Conservation (phyloP, 2,329 filamentous ascomycete genomes). For the Aspergillus sp. region DNA sequence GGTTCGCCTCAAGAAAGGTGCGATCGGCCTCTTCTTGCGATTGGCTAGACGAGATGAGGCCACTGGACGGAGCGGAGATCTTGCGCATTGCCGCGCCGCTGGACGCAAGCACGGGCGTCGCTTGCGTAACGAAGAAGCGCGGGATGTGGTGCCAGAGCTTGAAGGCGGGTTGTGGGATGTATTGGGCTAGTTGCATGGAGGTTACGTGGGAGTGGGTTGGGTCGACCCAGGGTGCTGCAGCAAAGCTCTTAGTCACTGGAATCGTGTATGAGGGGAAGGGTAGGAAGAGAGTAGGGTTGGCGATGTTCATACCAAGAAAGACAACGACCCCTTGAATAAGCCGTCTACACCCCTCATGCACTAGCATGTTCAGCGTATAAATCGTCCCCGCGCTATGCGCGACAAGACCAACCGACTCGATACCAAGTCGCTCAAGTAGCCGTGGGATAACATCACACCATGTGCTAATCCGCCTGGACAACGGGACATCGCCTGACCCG, state of each 20-base stretch:
- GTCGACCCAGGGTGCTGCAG: conserved; percentile 50
- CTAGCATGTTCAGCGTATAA: conserved; percentile 47
- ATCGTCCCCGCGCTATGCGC: conserved; percentile 50
- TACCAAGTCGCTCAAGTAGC: conserved; percentile 42
- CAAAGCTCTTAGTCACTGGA: conserved; percentile 22
- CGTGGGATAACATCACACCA: conserved; percentile 50
- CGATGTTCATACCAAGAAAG: conserved; percentile 22
- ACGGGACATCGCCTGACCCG: conserved; percentile 45
- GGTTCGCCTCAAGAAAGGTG: conserved; percentile 20
- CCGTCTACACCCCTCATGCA: conserved; percentile 16
- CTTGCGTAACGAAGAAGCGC: conserved; percentile 30
- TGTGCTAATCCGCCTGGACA: conserved; percentile 40
- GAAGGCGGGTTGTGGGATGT: conserved; percentile 31
- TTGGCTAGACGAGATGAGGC: too few relatives aligned
- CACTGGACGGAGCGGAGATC: conserved; percentile 5
- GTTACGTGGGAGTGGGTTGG: conserved; percentile 40
- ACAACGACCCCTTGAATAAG: conserved; percentile 12
- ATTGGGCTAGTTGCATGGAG: conserved; percentile 31
- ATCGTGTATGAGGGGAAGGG: too few relatives aligned
- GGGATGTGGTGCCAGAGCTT: conserved; percentile 33
- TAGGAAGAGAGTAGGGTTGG: neutral
- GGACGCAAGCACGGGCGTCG: conserved; percentile 24
- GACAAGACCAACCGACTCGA: conserved; percentile 38
- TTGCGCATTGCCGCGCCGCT: conserved; percentile 27
- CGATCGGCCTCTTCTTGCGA: conserved; percentile 1